These are phyloP conservation scores for Lactarius indigo DNA, from an alignment of 768 basidiomycete species.

Conservation along the genomic window DNA sequence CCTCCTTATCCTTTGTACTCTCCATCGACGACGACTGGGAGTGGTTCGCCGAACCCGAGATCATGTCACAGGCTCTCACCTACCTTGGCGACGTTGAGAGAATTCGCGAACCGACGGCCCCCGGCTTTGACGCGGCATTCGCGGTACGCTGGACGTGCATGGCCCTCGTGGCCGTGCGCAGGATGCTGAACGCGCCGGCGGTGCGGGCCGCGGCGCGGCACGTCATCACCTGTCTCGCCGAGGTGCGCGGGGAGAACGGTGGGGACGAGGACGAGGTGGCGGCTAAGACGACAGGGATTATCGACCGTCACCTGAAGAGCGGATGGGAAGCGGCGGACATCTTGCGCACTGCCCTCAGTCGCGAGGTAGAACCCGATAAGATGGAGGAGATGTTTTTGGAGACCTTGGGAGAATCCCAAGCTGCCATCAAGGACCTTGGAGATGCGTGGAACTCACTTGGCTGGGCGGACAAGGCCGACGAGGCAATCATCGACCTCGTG, in stretches of 20 bases:
- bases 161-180: conserved; percentile 12
- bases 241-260: conserved; percentile 6
- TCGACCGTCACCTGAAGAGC: conserved; percentile 14
- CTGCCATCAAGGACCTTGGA: background rate
- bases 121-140: conserved; percentile 10
- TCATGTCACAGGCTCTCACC: conserved; percentile 13
- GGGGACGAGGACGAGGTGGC: conserved; percentile 6
- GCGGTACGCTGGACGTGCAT: conserved; percentile 19
- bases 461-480: conserved; percentile 16
- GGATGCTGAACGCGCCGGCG: background rate
- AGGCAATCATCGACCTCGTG: conserved; percentile 8
- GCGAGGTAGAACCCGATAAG: conserved; percentile 11
- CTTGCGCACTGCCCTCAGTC: background rate
- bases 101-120: background rate
- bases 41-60: conserved; percentile 15
- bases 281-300: conserved; percentile 4
- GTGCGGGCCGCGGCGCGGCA: conserved; percentile 5
- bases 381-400: conserved; percentile 5
- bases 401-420: background rate
- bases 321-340: conserved; percentile 4
- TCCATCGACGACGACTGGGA: conserved; percentile 15
- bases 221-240: conserved; percentile 5
- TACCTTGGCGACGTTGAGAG: conserved; percentile 14
- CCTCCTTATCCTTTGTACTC: conserved; percentile 12
- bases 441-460: conserved; percentile 14